Base-by-base conservation (phyloP, 176 grass and related monocot genomes). In the Cenchrus americanus region DNA sequence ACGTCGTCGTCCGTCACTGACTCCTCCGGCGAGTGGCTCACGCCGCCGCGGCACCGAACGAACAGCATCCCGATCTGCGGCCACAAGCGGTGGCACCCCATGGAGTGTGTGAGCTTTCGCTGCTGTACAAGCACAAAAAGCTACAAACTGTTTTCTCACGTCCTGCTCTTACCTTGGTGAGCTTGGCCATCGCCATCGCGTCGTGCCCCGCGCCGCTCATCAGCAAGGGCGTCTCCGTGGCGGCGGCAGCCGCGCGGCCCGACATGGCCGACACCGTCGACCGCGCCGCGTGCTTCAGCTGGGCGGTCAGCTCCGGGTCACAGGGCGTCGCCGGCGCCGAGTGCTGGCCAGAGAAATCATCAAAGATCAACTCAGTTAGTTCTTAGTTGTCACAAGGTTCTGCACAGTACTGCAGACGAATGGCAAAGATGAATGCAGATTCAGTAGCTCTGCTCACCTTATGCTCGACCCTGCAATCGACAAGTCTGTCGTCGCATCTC, bases 171-270 rank as follows among this genome's bases (percentile, higher is more conserved):
- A 89, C 93, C 89, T 94, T 92, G 26, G 93, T 96, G 71, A 99
- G 79, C 85, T 84, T 80, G 55, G 93, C 86, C 93, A 99, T 99
- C 14, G 93, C 93, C 89, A 99, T 91, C 23, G 93, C 96, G 81
- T 99, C 96, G 65, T 99, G 96, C 73, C 96, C 96, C 43, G 96
- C 96, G 11, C 96, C 96, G 63, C 93, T 99, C 91, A 99, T 99
- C 72, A 99, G 85, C 77, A 96, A 69, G 37, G 96, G 96, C 44
- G 86, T 76, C 43, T 92, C 88, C 47, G 74, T 72, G 2, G 21
- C 21, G 0, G 52, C 76, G 13, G 62, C 41, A 1, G 34, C 7
- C 0, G 30, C 22, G 74, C 80, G 66, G 53, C 65, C 12, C 48
- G 52, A 34, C 79, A 90, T 82, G 41, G 75, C 68, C 74, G 73